A percentile compares a stretch with the other conserved stretches of the same genome.
These are phyloP conservation scores for Lecanicillium sp. DNA, from an alignment of 2,329 filamentous ascomycete species.

Conservation along the genomic window DNA sequence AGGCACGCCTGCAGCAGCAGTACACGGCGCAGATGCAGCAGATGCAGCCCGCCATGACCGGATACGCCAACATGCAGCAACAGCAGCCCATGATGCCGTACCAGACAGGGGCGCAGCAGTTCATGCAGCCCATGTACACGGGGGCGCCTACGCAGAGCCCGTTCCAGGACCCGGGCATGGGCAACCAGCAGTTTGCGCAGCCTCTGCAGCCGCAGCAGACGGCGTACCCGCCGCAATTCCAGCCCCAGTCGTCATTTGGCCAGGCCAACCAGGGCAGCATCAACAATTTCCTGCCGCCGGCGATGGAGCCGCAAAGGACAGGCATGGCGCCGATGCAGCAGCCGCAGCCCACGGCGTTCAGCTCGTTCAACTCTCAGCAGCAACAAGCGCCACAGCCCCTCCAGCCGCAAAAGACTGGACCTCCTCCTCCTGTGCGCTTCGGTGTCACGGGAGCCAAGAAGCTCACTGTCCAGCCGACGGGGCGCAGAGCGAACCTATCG, in stretches of 20 bases:
- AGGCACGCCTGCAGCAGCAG: conserved; percentile 59
- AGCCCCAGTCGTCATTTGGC: conserved; percentile 46
- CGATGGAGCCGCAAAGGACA: conserved; percentile 55
- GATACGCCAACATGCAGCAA: conserved; percentile 23
- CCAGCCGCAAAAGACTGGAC: conserved; percentile 48
- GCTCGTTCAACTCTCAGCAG: conserved; percentile 42
- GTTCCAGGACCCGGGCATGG: conserved; percentile 32
- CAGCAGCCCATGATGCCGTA: conserved; percentile 31
- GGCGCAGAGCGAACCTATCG: conserved; percentile 79
- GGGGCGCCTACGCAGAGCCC: conserved; percentile 35
- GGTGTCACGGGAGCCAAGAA: conserved; percentile 74
- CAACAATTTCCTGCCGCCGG: conserved; percentile 53
- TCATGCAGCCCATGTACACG: conserved; percentile 47
- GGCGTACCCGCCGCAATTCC: conserved; percentile 46
- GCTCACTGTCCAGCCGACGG: conserved; percentile 78
- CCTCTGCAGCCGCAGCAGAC: conserved; percentile 58
- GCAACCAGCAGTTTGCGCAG: conserved; percentile 33
- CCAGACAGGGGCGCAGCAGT: conserved; percentile 28
- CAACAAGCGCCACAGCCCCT: conserved; percentile 39
- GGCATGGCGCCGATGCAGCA: conserved; percentile 40
- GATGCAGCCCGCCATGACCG: conserved; percentile 33
- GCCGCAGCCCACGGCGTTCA: conserved; percentile 44
- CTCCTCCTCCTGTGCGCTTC: conserved; percentile 82
- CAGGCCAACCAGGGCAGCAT: conserved; percentile 37
- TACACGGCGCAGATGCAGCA: conserved; percentile 44